These are phyloP conservation scores for Diaporthe humulicola DNA, from an alignment of 2,329 filamentous ascomycete genomes.

Conservation along the genomic window DNA sequence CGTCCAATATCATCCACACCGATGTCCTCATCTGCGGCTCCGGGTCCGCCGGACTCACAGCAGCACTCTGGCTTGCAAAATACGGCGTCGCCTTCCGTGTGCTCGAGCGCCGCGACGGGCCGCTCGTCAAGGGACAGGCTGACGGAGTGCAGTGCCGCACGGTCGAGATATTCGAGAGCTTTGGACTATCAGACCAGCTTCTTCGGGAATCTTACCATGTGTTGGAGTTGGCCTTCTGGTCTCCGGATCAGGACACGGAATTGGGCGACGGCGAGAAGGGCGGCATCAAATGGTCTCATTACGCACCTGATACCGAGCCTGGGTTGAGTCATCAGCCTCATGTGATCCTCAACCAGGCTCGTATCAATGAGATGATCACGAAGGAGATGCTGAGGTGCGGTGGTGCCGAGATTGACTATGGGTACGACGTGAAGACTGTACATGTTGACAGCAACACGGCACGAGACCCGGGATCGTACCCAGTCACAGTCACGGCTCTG, in stretches of 20 bases:
- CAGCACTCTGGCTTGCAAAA: constrained; percentile 71
- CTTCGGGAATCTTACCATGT: constrained; percentile 70
- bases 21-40: constrained; percentile 73
- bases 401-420: constrained; percentile 65
- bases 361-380: constrained; percentile 67
- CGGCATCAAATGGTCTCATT: constrained; percentile 60
- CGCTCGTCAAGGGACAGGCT: constrained; percentile 70
- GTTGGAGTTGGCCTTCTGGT: constrained; percentile 71
- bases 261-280: constrained; percentile 4
- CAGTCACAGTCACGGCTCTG: constrained; percentile 58
- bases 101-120: constrained; percentile 68
- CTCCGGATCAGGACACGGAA: constrained; percentile 44
- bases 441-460: constrained; percentile 60
- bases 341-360: constrained; percentile 69
- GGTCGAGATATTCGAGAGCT: constrained; percentile 73
- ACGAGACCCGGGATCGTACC: constrained; percentile 54
- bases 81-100: constrained; percentile 69
- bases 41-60: constrained; percentile 73
- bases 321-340: constrained; percentile 67
- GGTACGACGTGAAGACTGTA: constrained; percentile 63
- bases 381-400: constrained; percentile 57
- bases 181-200: constrained; percentile 66
- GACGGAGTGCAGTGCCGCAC: constrained; percentile 74
- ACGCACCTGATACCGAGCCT: constrained; percentile 66
- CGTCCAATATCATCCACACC: constrained; percentile 20